Base-by-base conservation (phyloP, 805 yeast genomes). In the Scheffersomyces stipitis region DNA sequence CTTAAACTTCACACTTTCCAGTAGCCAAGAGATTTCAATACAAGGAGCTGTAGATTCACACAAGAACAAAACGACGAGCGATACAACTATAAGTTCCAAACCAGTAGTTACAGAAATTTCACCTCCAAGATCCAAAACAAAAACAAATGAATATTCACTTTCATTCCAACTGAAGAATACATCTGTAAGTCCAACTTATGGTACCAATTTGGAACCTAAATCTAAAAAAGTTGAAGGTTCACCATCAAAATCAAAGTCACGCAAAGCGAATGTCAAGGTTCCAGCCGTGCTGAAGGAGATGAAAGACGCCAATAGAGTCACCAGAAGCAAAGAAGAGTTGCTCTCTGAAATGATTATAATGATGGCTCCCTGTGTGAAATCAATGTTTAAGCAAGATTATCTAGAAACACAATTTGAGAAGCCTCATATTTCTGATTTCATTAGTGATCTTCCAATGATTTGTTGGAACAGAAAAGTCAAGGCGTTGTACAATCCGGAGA, bases 401-500 rank as follows among this genome's bases (percentile, higher is more conserved):
- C 45, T 51, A 26, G 28, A 33, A 1, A 34, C 28, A 29, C 46
- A 29, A 16, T 50, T 46, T 46, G 56, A 13, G 38, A 31, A 31
- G 6, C 46, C 72, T 32, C 28, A 52, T 22, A 40, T 57, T 32
- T 44, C 58, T 34, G 54, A 46, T 20, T 51, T 42, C 16, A 38
- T 44, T 29, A 44, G 52, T 16, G 54, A 56, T 12, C 37, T 64
- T 2, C 83, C 83, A 0, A 36, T 71, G 3, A 68, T 82, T 2
- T 56, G 60, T 31, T 82, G 85, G 76, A 63, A 69, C 33, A 59
- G 90, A 28, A 60, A 60, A 13, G 66, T 73, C 4, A 64, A 58
- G 15, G 73, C 84, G 0, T 52, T 51, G 1, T 83, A 80, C 54
- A 75, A 78, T 47, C 44, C 60, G 7, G 51, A 51, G 1, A 62